Evolutionary conservation across 2,329 filamentous ascomycete species (phyloP).

Genomic region (Amylocarpus encephaloides): DNA sequence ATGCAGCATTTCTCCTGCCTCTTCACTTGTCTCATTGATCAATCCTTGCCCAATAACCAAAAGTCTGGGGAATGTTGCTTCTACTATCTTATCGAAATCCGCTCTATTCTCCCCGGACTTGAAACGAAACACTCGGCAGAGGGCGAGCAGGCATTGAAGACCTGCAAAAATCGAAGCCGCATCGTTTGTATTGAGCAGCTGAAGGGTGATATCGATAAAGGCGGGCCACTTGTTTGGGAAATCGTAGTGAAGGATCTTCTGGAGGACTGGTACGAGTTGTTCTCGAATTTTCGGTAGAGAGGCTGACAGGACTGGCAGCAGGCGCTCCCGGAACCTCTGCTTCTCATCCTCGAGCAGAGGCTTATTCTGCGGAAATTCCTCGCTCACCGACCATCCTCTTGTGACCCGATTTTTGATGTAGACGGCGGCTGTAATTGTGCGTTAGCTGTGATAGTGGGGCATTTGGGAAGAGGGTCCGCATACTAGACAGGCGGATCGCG

Average conservation of each 20-base stretch:
- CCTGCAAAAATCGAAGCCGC: slow-evolving; percentile 84
- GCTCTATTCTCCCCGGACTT: slow-evolving; percentile 73
- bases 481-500: slow-evolving; percentile 84
- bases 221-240: slow-evolving; percentile 92
- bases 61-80: slow-evolving; percentile 81
- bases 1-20: slow-evolving; percentile 94
- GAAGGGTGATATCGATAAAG: slow-evolving; percentile 88
- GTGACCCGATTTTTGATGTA: slow-evolving; percentile 98
- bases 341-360: slow-evolving; percentile 87
- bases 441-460: slow-evolving; percentile 28
- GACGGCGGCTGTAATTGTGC: slow-evolving; percentile 64
- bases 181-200: slow-evolving; percentile 81
- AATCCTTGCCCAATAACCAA: slow-evolving; percentile 82
- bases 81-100: slow-evolving; percentile 93
- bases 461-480: slow-evolving; percentile 32
- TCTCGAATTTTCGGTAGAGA: slow-evolving; percentile 77
- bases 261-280: slow-evolving; percentile 88
- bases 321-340: slow-evolving; percentile 73
- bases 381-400: slow-evolving; percentile 77
- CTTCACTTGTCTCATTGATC: slow-evolving; percentile 83
- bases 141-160: slow-evolving; percentile 85
- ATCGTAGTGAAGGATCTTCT: slow-evolving; percentile 93
- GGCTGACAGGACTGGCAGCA: slow-evolving; percentile 81
- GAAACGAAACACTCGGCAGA: slow-evolving; percentile 93
- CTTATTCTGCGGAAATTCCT: slow-evolving; percentile 61